Percentiles rank a stretch among this genome's conserved stretches.
Evolutionary conservation across 2,329 filamentous ascomycete genomes (phyloP).

Genomic region (Beauveria medogensis): DNA sequence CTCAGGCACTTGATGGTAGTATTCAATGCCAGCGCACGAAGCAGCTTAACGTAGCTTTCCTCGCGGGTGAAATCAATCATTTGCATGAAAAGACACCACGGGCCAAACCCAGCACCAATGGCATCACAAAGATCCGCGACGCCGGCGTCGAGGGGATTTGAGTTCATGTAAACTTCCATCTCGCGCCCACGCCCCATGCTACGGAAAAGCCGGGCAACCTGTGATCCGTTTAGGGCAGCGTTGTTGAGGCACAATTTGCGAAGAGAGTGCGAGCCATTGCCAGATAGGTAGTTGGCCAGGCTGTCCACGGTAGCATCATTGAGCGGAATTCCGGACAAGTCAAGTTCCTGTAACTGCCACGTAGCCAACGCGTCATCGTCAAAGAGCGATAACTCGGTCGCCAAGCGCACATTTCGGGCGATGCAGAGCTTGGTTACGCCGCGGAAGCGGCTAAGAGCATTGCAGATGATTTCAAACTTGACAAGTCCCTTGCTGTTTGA

Average conservation of each 20-base stretch:
- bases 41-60: slow-evolving; percentile 41
- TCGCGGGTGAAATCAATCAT: slow-evolving; percentile 51
- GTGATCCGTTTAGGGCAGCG: slow-evolving; percentile 42
- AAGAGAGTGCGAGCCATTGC: slow-evolving; percentile 31
- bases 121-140: slow-evolving; percentile 42
- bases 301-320: slow-evolving; percentile 41
- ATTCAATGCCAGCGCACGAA: slow-evolving; percentile 42
- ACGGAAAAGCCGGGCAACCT: slow-evolving; percentile 42
- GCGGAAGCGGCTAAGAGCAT: slow-evolving; percentile 34
- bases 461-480: slow-evolving; percentile 37
- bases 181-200: slow-evolving; percentile 40
- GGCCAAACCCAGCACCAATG: slow-evolving; percentile 39
- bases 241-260: slow-evolving; percentile 40
- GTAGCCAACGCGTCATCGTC: slow-evolving; percentile 33
- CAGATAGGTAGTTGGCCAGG: slow-evolving; percentile 38
- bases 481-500: slow-evolving; percentile 46
- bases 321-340: slow-evolving; percentile 47
- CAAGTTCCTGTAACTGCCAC: slow-evolving; percentile 44
- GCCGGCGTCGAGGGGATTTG: slow-evolving; percentile 45
- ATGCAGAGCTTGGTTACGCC: slow-evolving; percentile 42
- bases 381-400: slow-evolving; percentile 37
- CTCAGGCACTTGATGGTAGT: slow-evolving; percentile 43
- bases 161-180: slow-evolving; percentile 41
- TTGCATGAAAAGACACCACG: slow-evolving; percentile 42
- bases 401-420: slow-evolving; percentile 41